Base-by-base conservation (phyloP, 768 basidiomycete species). In the Russula dissimulans region DNA sequence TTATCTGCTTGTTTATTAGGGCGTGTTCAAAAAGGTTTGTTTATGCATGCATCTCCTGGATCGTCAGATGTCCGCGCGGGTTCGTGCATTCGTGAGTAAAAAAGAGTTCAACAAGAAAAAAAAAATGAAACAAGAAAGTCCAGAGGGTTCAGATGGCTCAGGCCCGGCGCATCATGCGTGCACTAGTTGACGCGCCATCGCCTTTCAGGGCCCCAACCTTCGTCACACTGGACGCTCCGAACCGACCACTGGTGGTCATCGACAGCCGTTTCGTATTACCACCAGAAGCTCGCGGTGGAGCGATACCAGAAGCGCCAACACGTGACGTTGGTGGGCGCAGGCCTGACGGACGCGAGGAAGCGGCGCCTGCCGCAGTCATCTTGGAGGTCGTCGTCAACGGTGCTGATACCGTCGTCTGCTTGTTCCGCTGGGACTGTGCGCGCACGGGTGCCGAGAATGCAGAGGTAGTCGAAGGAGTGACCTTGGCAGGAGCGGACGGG, bases 41-140 rank as follows among this genome's bases (percentile, higher is more conserved):
- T 26, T 15, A 11, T 44, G 50, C 32, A 50, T 34, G 22, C 22
- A 26, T 18, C 31, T 42, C 43, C 49, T 49, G n/a, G 39, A 31
- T 57, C 55, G 12, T 56, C 60, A 61, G 48, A 57, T 10, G 22
- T 45, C 41, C 34, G 11, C 55, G 48, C 31, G 59, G 31, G 32
- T 46, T 32, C 54, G 36, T 60, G 32, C 48, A 17, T 60, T 52
- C 60, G 55, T 61, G 55, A 61, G 60, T 61, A 52, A 52, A 14
- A 26, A 26, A 26, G 22, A 15, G 4, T 26, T 29, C 29, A n/a
- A 32, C 31, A 3, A 36, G 3, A 1, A 26, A 26, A 22, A 43
- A 36, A 22, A 18, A 12, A 8, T 49, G 14, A 49, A 60, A 55
- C 22, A 36, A 54, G 29, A 54, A 54, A n/a, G 57, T 53, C 34